These are phyloP conservation scores for Penicillium goetzii DNA, from an alignment of 495 filamentous ascomycete species.

Conservation along the genomic window DNA sequence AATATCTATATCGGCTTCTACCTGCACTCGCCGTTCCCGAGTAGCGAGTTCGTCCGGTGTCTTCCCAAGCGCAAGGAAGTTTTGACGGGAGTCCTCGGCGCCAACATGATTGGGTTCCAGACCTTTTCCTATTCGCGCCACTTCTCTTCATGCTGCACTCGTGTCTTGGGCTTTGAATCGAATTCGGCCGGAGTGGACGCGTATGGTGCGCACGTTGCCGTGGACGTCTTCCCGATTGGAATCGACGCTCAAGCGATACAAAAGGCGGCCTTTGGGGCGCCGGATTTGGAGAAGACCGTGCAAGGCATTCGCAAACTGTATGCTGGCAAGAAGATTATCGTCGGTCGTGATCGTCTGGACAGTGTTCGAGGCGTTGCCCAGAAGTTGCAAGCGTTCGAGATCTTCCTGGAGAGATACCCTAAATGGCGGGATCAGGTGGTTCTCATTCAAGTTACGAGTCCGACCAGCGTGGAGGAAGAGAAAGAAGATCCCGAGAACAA, in stretches of 20 bases:
- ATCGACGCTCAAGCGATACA: conserved; percentile 78
- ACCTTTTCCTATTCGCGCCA: conserved; percentile 90
- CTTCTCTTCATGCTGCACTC: conserved; percentile 88
- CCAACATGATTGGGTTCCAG: conserved; percentile 92
- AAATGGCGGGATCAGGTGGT: conserved; percentile 92
- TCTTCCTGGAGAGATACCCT: conserved; percentile 83
- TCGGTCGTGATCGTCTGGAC: conserved; percentile 90
- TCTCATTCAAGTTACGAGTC: conserved; percentile 90
- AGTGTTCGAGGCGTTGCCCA: conserved; percentile 87
- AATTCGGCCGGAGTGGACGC: conserved; percentile 80
- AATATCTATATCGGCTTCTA: conserved; percentile 91
- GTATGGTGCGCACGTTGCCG: conserved; percentile 82
- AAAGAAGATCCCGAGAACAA: conserved; percentile 69
- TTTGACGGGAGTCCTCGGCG: conserved; percentile 81
- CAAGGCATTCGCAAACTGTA: conserved; percentile 70
- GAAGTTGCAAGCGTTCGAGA: conserved; percentile 90
- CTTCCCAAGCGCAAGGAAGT: conserved; percentile 84
- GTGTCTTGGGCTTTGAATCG: conserved; percentile 83
- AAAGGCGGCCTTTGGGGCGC: conserved; percentile 66
- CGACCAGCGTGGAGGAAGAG: conserved; percentile 73
- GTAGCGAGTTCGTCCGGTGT: conserved; percentile 89
- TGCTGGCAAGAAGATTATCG: conserved; percentile 84
- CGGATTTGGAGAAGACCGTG: conserved; percentile 68
- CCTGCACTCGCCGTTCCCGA: conserved; percentile 90
- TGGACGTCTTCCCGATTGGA: conserved; percentile 90